Base-by-base conservation (phyloP, 2,329 filamentous ascomycete species). In the Xylariaceae sp. region DNA sequence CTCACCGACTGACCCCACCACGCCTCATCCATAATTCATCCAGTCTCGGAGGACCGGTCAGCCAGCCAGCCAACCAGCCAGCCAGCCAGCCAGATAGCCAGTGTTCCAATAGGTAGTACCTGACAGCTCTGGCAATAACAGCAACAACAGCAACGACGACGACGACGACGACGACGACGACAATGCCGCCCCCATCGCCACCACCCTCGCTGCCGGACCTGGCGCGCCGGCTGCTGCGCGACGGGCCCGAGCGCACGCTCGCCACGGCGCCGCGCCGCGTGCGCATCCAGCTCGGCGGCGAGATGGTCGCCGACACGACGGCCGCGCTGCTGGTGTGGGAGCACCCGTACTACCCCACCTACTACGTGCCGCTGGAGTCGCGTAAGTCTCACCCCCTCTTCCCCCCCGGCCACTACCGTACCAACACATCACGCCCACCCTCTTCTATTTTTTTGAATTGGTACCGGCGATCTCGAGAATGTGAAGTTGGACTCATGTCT, bases 291-390 rank as follows among this genome's bases (percentile, higher is more conserved):
- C 40, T 58, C 19, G 47, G 45, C 29, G 50, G 45, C 9, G 32
- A 32, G 13, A 53, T 50, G 38, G 36, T 60, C 14, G 55, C 54
- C 8, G 59, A 61, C 37, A 58, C 53, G 5, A 52, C 53, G 2
- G 37, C 43, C 3, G 55, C 57, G 12, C 31, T 51, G n/a, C 56
- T 47, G 15, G 53, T 62, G 27, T 61, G 58, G 59, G 59, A 61
- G 39, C 53, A 58, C 25, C 41, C 38, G 11, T 55, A 50, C 31
- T 59, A 56, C 33, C 58, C 57, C 5, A 42, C 42, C 13, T 59
- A 52, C 39, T 60, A 60, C 33, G 13, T 61, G 9, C 57, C 58
- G 0, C 17, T 41, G 14, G 19, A 29, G 0, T 43, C 47, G 10
- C 5, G 7, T 26, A 17, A 11, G 12, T 26, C 24, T 14, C 12